phyloP scores from a whole-genome alignment of 768 basidiomycete genomes.

The Leccinum rimulosum region DNA sequence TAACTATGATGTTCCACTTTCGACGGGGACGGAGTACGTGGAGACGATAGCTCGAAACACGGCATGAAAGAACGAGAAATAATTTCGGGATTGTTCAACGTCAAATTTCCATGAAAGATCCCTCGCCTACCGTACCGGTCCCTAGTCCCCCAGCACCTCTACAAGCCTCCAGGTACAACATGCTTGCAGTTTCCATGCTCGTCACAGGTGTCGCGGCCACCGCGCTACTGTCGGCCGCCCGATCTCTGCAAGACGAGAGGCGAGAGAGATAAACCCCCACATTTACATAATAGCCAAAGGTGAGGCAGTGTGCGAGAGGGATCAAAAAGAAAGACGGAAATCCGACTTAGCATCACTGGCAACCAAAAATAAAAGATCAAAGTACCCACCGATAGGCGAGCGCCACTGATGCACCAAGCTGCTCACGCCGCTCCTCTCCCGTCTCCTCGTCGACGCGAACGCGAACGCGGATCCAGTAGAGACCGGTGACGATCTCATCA shows the following conservation, averaged over 20 bases:
- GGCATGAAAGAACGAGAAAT: too few species aligned
- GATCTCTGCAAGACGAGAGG: constrained; percentile 8
- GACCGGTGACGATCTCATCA: neutral
- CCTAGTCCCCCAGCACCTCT: too few species aligned
- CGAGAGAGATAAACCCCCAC: neutral
- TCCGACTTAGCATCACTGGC: neutral
- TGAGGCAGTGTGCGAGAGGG: neutral
- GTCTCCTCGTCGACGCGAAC: neutral
- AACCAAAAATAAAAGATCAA: neutral
- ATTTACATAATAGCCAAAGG: neutral
- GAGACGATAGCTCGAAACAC: too few species aligned
- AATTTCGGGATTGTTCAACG: too few species aligned
- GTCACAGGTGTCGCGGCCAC: neutral
- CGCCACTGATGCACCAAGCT: constrained; percentile 59
- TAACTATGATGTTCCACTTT: too few species aligned
- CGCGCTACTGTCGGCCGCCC: constrained; percentile 6
- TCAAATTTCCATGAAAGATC: too few species aligned
- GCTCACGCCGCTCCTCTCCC: constrained; percentile 35
- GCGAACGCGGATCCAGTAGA: neutral
- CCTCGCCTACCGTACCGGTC: too few species aligned
- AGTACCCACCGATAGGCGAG: constrained; percentile 61
- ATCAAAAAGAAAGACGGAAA: neutral
- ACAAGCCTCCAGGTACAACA: too few species aligned
- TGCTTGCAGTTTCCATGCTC: too few species aligned
- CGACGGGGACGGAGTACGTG: too few species aligned